phyloP scores from a whole-genome alignment of 495 filamentous ascomycete genomes.

The Platismatia glauca region DNA sequence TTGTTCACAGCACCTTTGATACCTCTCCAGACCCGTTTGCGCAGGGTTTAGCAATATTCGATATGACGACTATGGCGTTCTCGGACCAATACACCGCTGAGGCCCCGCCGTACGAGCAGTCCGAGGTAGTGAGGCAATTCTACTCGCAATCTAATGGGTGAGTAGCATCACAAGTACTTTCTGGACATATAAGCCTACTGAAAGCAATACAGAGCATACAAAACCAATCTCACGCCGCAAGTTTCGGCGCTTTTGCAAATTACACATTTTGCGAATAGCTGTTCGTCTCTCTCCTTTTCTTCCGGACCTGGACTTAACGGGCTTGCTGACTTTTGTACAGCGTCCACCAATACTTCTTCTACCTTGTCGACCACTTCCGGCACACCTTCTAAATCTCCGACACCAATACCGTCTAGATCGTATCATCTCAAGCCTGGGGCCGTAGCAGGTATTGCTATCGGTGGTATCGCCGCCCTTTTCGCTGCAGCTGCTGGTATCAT shows the following conservation, averaged over 20 bases:
- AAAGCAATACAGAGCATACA: neutral
- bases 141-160: constrained; percentile 12
- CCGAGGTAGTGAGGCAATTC: constrained; percentile 9
- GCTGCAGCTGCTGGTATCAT: neutral
- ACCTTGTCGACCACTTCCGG: neutral
- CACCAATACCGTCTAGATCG: neutral
- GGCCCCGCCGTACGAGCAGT: constrained; percentile 13
- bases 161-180: neutral
- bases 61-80: constrained; percentile 17
- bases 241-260: constrained; percentile 12
- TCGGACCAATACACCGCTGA: constrained; percentile 15
- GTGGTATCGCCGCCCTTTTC: constrained; percentile 3
- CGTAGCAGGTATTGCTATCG: constrained; percentile 16
- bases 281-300: neutral
- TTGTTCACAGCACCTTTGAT: constrained; percentile 7
- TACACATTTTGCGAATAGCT: neutral
- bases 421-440: constrained; percentile 4
- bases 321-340: neutral
- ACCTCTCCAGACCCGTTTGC: constrained; percentile 12
- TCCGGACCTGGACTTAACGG: too few relatives aligned
- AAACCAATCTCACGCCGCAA: constrained; percentile 7
- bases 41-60: constrained; percentile 24
- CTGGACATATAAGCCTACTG: too few relatives aligned
- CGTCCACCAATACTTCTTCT: neutral
- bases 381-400: neutral